phyloP scores from a whole-genome alignment of 306 rosid genomes.

The Luffa aegyptiaca region DNA sequence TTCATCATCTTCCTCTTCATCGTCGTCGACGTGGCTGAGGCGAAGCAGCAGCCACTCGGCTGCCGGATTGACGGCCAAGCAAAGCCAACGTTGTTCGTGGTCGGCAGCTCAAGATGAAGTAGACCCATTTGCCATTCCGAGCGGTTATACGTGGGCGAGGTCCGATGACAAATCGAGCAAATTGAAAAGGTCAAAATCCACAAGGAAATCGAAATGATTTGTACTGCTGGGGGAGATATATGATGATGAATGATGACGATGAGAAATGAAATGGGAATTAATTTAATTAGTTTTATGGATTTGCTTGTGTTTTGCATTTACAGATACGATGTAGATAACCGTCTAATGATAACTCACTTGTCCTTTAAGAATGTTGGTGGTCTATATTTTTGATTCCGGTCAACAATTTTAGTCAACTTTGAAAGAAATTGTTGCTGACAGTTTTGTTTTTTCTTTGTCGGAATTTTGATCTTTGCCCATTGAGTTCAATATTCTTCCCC shows the following conservation, averaged over 20 bases:
- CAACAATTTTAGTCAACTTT: background rate
- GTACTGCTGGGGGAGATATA: background rate
- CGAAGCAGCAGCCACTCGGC: slow-evolving; percentile 44
- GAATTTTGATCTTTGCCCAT: background rate
- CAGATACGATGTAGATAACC: slow-evolving; percentile 25
- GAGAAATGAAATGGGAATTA: slow-evolving; percentile 8
- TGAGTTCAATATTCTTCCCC: background rate
- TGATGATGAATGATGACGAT: background rate
- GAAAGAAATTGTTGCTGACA: slow-evolving; percentile 13
- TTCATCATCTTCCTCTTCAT: slow-evolving; percentile 18
- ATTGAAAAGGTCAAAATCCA: slow-evolving; percentile 62
- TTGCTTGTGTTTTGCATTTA: slow-evolving; percentile 12
- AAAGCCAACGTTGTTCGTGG: slow-evolving; percentile 19
- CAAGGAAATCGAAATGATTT: slow-evolving; percentile 44
- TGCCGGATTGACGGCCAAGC: slow-evolving; percentile 34
- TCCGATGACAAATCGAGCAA: slow-evolving; percentile 49
- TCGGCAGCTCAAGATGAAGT: slow-evolving; percentile 24
- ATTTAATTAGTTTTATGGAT: slow-evolving; percentile 4
- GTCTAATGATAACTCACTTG: slow-evolving; percentile 7
- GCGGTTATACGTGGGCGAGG: slow-evolving; percentile 62
- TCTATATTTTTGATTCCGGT: background rate
- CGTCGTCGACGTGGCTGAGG: slow-evolving; percentile 46
- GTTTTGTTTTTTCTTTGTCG: slow-evolving; percentile 14
- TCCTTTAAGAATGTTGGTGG: background rate
- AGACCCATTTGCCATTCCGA: slow-evolving; percentile 86